Base-by-base conservation (phyloP, 495 filamentous ascomycete species). In the Rhizodiscina lignyota region DNA sequence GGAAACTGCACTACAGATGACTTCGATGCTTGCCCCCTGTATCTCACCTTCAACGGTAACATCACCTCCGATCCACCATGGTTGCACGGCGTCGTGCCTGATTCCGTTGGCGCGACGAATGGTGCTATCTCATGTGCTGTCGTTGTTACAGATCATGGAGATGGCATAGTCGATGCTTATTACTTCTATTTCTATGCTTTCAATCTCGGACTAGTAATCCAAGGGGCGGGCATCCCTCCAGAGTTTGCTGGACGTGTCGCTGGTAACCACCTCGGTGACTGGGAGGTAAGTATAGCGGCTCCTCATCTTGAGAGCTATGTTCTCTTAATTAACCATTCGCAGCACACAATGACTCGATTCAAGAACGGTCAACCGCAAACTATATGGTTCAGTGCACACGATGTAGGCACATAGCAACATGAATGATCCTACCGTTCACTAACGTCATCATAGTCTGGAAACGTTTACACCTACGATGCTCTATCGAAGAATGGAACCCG, bases 121-220 rank as follows among this genome's bases (percentile, higher is more conserved):
- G 59, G 58, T 42, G 63, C 59, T 2, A 58, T 59, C 10, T 61
- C 58, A 17, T 61, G 57, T 27, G 56, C 55, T 0, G 59, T 80
- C 31, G 62, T 80, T 19, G 60, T 72, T n/a, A 59, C 60, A 35
- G 68, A 79, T 42, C 64, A 69, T 41, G 68, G 64, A 0, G 45
- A 54, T 28, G 67, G 63, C 2, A 52, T 52, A 3, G 51, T 77
- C 0, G 75, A 80, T 60, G 74, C 64, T 0, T 79, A 75, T 37
- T 79, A 79, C 44, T 68, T 78, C 40, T 78, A 78, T 41, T 79
- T 79, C 44, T 79, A 74, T 39, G 62, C 72, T 42, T 77, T 63
- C 38, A 72, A 77, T 40, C 59, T 61, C 37, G 51, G 47, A n/a
- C 51, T 51, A 21, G 27, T 29, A 6, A 42, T 45, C 0, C 10